Evolutionary conservation across 306 rosid genomes (phyloP), one percentile per base, ranked within the genome.

Genomic region (Clitoria ternatea): DNA sequence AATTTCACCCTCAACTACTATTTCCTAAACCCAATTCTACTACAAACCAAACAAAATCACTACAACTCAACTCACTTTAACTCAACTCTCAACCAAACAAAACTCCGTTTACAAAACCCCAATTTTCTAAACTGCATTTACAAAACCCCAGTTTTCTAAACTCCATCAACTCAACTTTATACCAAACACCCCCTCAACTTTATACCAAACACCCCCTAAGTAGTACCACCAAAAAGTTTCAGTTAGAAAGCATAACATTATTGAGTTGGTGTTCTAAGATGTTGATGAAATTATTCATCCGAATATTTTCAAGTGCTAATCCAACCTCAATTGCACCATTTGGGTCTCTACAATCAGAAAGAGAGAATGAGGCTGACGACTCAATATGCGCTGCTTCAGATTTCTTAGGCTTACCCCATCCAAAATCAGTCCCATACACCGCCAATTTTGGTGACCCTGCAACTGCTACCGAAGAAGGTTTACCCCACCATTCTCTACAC

Each of bases 401-500:
- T 48, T 74, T 84, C 48, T 42, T 75, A 0, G 89, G 87, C 69
- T 52, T 87, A 4, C 87, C 92, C 84, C 80, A 82, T 23, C 92
- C 92, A 66, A 87, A 87, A 80, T 87, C 84, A 14, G 79, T 77
- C 32, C 77, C 47, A 15, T 80, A 82, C 44, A 82, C 52, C 0
- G 29, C 81, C 48, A 77, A 2, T 32, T 35, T 87, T 3, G 84
- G 84, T 29, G 87, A 84, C 3, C 89, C 87, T 8, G 85, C 77
- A 3, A 79, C 37, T 1, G 6, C 0, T 0, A 75, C 2, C 0
- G 43, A 2, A n/a, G 57, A 6, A n/a, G 57, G 4, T 12, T 26
- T 7, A 3, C 22, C 47, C 0, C 12, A 1, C 2, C 65, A 0
- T 72, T 73, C 57, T 15, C 1, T 76, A 15, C 15, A 76, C 7